A percentile compares a stretch with the other conserved stretches of the same genome.
Conservation (phyloP, 352 stramenopile species). For the Phytophthora ohioensis region DNA sequence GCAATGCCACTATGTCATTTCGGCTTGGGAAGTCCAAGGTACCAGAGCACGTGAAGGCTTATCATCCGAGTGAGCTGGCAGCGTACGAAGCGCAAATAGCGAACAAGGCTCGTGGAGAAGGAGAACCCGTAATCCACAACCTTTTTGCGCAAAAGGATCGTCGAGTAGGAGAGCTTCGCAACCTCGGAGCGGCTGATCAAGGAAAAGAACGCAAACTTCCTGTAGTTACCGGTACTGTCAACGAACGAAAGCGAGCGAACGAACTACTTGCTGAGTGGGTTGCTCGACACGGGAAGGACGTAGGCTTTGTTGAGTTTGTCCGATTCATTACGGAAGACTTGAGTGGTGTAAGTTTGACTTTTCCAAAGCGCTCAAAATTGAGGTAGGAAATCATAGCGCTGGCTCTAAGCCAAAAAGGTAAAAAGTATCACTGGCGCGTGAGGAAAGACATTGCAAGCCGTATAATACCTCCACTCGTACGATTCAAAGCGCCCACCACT, state of each 20-base stretch:
- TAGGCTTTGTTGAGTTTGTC: constrained; percentile 17
- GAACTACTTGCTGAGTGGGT: constrained; percentile 4
- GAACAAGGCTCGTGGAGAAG: too few relatives aligned
- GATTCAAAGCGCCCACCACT: too few relatives aligned
- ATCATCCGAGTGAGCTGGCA: neutral
- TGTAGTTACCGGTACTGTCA: neutral
- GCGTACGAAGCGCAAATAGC: neutral
- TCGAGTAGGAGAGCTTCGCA: too few relatives aligned
- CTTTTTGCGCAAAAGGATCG: too few relatives aligned
- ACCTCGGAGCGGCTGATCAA: neutral
- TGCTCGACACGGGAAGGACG: constrained; percentile 13
- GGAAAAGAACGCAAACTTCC: neutral
- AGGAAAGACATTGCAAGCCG: neutral
- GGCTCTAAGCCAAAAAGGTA: neutral
- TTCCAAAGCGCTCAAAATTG: constrained; percentile 14
- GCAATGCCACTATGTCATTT: constrained; percentile 6
- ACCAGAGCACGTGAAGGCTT: neutral
- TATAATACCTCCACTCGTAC: too few relatives aligned
- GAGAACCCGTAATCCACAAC: too few relatives aligned
- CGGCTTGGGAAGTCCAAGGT: constrained; percentile 10
- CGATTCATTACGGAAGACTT: constrained; percentile 16
- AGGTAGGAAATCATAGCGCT: constrained; percentile 11
- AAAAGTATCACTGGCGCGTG: neutral
- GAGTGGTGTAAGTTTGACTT: neutral
- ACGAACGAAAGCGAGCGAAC: constrained; percentile 8